Percentiles rank a stretch among this genome's conserved stretches.
Evolutionary conservation across 2,329 filamentous ascomycete genomes (phyloP).

Genomic region (Talaromyces sp.): DNA sequence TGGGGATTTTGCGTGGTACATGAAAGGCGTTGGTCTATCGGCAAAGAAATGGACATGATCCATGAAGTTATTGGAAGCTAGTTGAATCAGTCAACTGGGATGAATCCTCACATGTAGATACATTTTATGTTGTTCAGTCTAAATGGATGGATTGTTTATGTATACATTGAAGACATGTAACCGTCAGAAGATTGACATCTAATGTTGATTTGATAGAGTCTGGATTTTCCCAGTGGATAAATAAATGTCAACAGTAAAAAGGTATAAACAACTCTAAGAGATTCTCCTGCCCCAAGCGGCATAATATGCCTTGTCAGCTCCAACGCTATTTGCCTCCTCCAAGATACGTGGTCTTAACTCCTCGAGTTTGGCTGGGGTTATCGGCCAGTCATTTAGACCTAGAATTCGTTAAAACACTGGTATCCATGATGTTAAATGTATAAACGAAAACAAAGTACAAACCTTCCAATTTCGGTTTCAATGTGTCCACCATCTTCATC

Average conservation of each 20-base stretch:
- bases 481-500: conserved; percentile 12
- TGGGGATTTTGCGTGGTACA: too few relatives aligned
- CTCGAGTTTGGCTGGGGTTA: neutral
- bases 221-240: neutral
- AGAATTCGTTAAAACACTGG: neutral
- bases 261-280: neutral
- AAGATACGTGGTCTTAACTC: conserved; percentile 3
- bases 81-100: too few relatives aligned
- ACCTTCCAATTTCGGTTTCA: conserved; percentile 13
- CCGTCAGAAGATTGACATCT: neutral
- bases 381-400: neutral
- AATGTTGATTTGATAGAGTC: neutral
- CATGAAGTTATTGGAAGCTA: too few relatives aligned
- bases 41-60: too few relatives aligned
- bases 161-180: too few relatives aligned
- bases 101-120: too few relatives aligned
- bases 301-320: conserved; percentile 5
- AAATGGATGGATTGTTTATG: too few relatives aligned
- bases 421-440: neutral
- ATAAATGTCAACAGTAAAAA: neutral
- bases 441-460: neutral
- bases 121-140: too few relatives aligned
- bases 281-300: conserved; percentile 7
- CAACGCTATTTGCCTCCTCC: conserved; percentile 2
- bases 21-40: too few relatives aligned